Evolutionary conservation across 176 grass and related monocot species (phyloP).

Genomic region (Panicum miliaceum): DNA sequence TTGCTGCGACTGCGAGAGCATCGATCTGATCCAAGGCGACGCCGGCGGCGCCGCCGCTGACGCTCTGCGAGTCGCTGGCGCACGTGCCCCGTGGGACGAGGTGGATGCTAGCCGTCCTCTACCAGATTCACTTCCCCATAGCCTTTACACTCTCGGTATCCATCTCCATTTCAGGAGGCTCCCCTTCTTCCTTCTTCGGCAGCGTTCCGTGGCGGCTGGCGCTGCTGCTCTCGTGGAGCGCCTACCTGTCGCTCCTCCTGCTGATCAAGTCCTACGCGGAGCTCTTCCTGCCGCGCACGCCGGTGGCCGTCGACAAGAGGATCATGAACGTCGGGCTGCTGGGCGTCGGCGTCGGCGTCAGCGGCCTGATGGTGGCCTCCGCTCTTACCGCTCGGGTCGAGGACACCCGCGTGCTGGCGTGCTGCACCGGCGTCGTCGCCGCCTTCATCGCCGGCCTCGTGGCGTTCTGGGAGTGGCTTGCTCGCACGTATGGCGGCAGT

Average conservation of each 20-base stretch:
- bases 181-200: no score
- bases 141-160: no score
- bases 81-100: neutral
- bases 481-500: neutral
- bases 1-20: no score
- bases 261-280: no score
- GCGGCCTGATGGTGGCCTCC: neutral
- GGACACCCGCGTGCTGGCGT: neutral
- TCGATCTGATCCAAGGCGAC: neutral
- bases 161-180: no score
- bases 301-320: neutral
- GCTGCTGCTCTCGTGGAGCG: no score
- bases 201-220: no score
- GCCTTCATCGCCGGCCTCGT: neutral
- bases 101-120: no score
- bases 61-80: neutral
- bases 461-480: conserved; percentile 4
- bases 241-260: no score
- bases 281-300: no score
- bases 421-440: neutral
- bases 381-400: neutral
- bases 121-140: no score
- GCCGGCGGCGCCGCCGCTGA: neutral
- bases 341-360: neutral
- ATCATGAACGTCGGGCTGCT: neutral